Evolutionary conservation across 768 basidiomycete species (phyloP), one percentile per base, ranked within the genome.

Genomic region (Roridomyces roridus): DNA sequence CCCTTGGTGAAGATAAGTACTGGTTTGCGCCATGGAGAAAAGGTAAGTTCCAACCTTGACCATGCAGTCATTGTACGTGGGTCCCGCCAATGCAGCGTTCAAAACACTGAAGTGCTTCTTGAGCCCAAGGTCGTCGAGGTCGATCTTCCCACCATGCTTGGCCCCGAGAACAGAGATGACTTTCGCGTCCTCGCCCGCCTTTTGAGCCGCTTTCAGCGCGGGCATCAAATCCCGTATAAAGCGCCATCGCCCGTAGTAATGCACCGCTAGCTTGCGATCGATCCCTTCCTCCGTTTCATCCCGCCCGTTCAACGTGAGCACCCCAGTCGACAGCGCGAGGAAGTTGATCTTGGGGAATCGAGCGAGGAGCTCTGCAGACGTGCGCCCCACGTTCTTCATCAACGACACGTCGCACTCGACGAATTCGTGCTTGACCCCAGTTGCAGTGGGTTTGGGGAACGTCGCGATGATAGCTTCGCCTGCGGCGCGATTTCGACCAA

Each of bases 1-100:
- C 67, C 66, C 77, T 79, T 49, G 23, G 42, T 8, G 12, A 24
- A 8, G 20, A 17, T 29, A 11, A 21, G 17, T 20, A 23, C 34
- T 15, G 39, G 39, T 26, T 12, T 23, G 2, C n/a, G n/a, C 47
- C 53, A 17, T 28, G 29, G 24, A n/a, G 29, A 55, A n/a, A n/a
- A n/a, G n/a, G n/a, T n/a, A n/a, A n/a, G n/a, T n/a, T n/a, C 56
- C 34, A 43, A 81, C 84, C 76, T 83, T 74, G 42, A 84, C 57
- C 79, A 82, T 81, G 18, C 81, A 62, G 64, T 85, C 83, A 56
- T 76, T 84, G 59, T 84, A 84, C 0, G 81, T 80, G 17, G 75
- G 69, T 0, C 74, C 70, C 1, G 69, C 59, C 29, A 66, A 23
- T 2, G 70, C 76, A 0, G 78, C 78, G 3, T 69, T 74, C 6